Evolutionary conservation across 129 eudicot species (phyloP).

Genomic region (Gnaphalium uliginosum): DNA sequence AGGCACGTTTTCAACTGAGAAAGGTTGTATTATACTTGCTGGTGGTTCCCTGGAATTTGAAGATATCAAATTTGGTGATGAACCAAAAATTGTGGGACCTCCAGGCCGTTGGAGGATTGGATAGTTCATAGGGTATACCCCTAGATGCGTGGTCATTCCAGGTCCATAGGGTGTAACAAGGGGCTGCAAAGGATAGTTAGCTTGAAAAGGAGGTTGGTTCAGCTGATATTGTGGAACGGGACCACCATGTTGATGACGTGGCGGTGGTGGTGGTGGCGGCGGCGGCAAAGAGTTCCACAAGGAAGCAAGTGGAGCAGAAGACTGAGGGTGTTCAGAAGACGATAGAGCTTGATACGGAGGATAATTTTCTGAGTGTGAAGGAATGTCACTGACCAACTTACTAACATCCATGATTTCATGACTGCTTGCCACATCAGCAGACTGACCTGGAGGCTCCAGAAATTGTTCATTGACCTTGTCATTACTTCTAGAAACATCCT

Average conservation of each 20-base stretch:
- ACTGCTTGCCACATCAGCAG: conserved; percentile 23
- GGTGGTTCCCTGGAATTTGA: conserved; percentile 39
- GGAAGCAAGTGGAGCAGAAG: conserved; percentile 39
- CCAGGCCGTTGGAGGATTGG: conserved; percentile 37
- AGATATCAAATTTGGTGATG: conserved; percentile 33
- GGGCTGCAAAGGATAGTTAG: conserved; percentile 40
- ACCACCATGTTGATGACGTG: conserved; percentile 36
- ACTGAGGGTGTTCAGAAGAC: conserved; percentile 43
- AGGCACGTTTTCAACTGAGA: conserved; percentile 35
- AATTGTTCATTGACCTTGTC: conserved; percentile 23
- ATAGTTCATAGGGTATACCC: conserved; percentile 38
- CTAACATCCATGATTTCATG: background rate
- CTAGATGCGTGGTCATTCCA: conserved; percentile 38
- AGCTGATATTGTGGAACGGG: conserved; percentile 48
- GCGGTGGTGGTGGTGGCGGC: conserved; percentile 62
- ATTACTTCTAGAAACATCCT: conserved; percentile 31
- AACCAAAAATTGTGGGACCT: conserved; percentile 32
- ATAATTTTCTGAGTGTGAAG: conserved; percentile 10
- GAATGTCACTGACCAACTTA: background rate
- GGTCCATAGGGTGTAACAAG: conserved; percentile 42
- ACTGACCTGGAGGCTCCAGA: conserved; percentile 32
- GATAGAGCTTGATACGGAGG: conserved; percentile 41
- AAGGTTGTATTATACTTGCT: conserved; percentile 33
- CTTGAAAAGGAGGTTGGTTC: conserved; percentile 42
- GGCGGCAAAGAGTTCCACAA: conserved; percentile 56